phyloP scores from a whole-genome alignment of 2,329 filamentous ascomycete species.

The Lecanicillium sp. region DNA sequence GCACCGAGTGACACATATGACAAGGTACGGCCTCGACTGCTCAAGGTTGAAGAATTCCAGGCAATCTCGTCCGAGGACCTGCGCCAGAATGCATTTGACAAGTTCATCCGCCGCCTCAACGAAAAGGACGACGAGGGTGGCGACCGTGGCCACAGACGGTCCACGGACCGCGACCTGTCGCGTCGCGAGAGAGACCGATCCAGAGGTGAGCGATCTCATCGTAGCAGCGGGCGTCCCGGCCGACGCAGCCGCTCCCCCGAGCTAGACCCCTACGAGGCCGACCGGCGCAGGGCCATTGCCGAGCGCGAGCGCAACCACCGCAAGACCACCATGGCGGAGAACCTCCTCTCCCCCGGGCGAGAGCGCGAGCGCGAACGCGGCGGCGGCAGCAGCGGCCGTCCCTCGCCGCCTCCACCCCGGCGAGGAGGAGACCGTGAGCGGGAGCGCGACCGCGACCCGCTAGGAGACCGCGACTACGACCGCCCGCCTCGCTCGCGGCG shows the following conservation, averaged over 20 bases:
- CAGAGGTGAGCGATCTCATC: conserved; percentile 57
- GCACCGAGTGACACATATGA: conserved; percentile 77
- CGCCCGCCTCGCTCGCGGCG: conserved; percentile 46
- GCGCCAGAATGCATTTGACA: conserved; percentile 80
- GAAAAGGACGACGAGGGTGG: conserved; percentile 84
- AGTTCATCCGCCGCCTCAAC: conserved; percentile 80
- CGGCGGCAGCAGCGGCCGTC: conserved; percentile 21
- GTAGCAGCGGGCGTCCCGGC: conserved; percentile 45
- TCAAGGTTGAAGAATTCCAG: conserved; percentile 76
- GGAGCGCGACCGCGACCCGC: conserved; percentile 34
- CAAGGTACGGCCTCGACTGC: conserved; percentile 70
- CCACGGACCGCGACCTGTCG: conserved; percentile 42
- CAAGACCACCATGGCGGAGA: conserved; percentile 65
- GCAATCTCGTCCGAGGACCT: conserved; percentile 76
- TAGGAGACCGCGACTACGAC: conserved; percentile 34
- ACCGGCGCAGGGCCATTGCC: conserved; percentile 85
- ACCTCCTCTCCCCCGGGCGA: conserved; percentile 45
- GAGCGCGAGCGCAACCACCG: conserved; percentile 91
- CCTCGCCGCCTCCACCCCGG: conserved; percentile 34
- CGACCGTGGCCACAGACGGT: conserved; percentile 56
- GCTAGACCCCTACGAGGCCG: conserved; percentile 87
- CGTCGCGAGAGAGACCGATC: conserved; percentile 55
- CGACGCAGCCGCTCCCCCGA: conserved; percentile 83
- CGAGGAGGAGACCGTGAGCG: conserved; percentile 33
- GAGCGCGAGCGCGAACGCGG: conserved; percentile 13